A percentile compares a stretch with the other conserved stretches of the same genome.
Evolutionary conservation across 2,329 filamentous ascomycete genomes (phyloP).

Genomic region (Fusarium humuli): DNA sequence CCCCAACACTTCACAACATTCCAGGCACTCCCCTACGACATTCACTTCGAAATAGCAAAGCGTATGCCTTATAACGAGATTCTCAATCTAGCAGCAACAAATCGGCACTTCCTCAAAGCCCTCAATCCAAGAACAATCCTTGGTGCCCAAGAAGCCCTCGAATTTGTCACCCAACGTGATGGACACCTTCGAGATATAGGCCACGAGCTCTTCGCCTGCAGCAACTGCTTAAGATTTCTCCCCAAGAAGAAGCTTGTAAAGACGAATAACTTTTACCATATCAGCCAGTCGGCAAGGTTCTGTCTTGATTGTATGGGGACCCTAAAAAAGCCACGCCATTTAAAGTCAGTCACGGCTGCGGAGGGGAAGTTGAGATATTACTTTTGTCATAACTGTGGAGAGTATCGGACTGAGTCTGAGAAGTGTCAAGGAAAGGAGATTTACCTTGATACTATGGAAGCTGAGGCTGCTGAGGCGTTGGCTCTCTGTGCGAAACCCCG

Average conservation of each 20-base stretch:
- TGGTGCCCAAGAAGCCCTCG: background rate
- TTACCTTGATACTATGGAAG: background rate
- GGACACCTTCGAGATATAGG: background rate
- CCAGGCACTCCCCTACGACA: slow-evolving; percentile 30
- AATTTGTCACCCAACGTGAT: slow-evolving; percentile 20
- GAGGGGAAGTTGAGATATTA: slow-evolving; percentile 27
- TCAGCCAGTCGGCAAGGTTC: background rate
- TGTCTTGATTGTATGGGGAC: slow-evolving; percentile 37
- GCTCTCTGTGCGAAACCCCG: slow-evolving; percentile 3
- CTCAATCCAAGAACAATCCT: slow-evolving; percentile 18
- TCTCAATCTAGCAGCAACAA: slow-evolving; percentile 24
- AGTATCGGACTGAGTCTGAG: slow-evolving; percentile 23
- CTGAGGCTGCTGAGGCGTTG: background rate
- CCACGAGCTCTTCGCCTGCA: slow-evolving; percentile 26
- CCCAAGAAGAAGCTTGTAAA: slow-evolving; percentile 26
- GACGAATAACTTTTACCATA: background rate
- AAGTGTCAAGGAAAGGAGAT: slow-evolving; percentile 19
- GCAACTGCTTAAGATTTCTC: slow-evolving; percentile 25
- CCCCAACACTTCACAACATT: slow-evolving; percentile 3
- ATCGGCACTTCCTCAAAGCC: slow-evolving; percentile 16
- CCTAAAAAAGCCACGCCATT: slow-evolving; percentile 4
- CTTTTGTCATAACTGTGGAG: slow-evolving; percentile 39
- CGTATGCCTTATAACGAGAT: slow-evolving; percentile 17
- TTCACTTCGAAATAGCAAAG: slow-evolving; percentile 30
- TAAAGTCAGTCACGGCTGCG: slow-evolving; percentile 6